phyloP scores from a whole-genome alignment of 2,329 filamentous ascomycete species.

The Apiospora saccharicola region DNA sequence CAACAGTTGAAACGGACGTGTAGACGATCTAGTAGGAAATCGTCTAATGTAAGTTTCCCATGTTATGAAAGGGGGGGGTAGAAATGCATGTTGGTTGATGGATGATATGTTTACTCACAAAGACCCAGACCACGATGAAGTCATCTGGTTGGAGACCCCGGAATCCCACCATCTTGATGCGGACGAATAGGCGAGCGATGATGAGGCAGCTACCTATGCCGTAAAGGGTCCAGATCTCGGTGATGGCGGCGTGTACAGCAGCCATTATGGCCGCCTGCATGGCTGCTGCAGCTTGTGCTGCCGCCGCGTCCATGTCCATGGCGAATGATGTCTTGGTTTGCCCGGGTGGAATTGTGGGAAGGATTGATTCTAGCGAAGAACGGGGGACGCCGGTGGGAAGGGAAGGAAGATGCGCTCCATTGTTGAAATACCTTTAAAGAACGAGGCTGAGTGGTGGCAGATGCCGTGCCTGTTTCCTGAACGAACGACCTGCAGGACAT shows the following conservation, averaged over 20 bases:
- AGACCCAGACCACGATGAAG: slow-evolving; percentile 41
- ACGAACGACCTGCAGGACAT: neutral
- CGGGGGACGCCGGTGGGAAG: neutral
- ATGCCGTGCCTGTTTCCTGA: neutral
- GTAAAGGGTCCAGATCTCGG: slow-evolving; percentile 48
- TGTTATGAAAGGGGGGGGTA: neutral
- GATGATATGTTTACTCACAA: slow-evolving; percentile 31
- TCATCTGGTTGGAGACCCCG: slow-evolving; percentile 45
- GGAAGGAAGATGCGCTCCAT: neutral
- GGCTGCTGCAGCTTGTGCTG: neutral
- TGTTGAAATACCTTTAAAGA: neutral
- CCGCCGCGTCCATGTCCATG: neutral
- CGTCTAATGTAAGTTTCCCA: neutral
- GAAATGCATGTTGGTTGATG: too few relatives aligned
- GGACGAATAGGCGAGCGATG: slow-evolving; percentile 41
- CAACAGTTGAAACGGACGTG: slow-evolving; percentile 26
- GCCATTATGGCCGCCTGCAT: neutral
- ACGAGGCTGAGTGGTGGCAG: neutral
- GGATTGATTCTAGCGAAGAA: neutral
- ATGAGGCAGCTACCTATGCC: slow-evolving; percentile 42
- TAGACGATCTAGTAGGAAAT: slow-evolving; percentile 2
- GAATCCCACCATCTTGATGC: slow-evolving; percentile 44
- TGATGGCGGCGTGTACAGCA: slow-evolving; percentile 28
- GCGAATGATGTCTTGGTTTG: neutral
- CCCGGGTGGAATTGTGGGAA: neutral